These are phyloP conservation scores for Athelia psychrophila DNA, from an alignment of 1,284 basidiomycete genomes.

Conservation along the genomic window DNA sequence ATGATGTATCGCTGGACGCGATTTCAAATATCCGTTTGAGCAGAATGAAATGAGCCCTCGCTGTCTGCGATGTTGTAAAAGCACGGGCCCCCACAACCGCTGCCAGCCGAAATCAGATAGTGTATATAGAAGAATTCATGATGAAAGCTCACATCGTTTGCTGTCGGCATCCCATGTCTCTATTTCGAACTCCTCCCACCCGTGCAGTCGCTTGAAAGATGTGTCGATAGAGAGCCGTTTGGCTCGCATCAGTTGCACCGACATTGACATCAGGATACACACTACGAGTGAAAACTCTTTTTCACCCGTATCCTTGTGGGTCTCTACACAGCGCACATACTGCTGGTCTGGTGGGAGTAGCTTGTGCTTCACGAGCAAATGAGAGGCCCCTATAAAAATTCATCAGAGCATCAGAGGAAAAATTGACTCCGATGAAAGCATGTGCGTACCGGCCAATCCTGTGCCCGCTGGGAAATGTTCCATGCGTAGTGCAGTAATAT, in stretches of 20 bases:
- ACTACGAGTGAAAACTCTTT: too few relatives aligned
- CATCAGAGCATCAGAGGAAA: too few relatives aligned
- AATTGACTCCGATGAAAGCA: too few relatives aligned
- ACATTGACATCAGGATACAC: too few relatives aligned
- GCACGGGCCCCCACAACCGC: constrained; percentile 17
- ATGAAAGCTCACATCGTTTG: constrained; percentile 16
- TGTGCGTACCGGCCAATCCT: constrained; percentile 17
- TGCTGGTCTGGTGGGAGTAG: neutral
- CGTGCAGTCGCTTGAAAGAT: too few relatives aligned
- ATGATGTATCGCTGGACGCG: neutral
- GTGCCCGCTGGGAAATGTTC: constrained; percentile 17
- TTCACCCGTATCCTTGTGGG: too few relatives aligned
- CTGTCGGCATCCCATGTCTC: too few relatives aligned
- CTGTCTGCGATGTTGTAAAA: constrained; percentile 20
- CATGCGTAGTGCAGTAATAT: constrained; percentile 15
- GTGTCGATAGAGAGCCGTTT: too few relatives aligned
- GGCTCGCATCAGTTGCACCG: too few relatives aligned
- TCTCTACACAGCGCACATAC: too few relatives aligned
- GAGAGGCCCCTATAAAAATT: neutral
- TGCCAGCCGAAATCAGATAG: neutral
- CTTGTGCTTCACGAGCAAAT: neutral
- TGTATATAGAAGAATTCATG: neutral
- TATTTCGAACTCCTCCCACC: too few relatives aligned
- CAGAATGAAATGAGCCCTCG: constrained; percentile 15
- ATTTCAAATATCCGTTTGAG: too few relatives aligned